Conservation (phyloP, 2,329 filamentous ascomycete species). For the Hymenoscyphus fructigenus region DNA sequence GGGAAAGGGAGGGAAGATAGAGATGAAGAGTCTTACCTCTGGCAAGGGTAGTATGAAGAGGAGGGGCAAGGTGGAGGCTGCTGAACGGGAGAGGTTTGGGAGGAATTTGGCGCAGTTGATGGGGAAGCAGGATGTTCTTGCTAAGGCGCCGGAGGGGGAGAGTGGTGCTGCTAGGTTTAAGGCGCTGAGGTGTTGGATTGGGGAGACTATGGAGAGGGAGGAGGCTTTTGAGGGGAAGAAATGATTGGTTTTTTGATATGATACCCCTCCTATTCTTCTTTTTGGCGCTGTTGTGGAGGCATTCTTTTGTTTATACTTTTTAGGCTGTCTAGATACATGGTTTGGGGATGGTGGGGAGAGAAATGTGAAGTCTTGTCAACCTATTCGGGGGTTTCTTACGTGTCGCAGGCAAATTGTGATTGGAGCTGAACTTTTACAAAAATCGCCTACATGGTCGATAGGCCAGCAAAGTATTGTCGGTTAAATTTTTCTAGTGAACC, state of each 20-base stretch:
- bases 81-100: slow-evolving; percentile 82
- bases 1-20: slow-evolving; percentile 57
- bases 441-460: no score
- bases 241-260: slow-evolving; percentile 4
- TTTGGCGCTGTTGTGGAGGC: background rate
- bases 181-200: slow-evolving; percentile 79
- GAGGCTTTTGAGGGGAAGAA: slow-evolving; percentile 58
- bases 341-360: no score
- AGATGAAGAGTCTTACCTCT: slow-evolving; percentile 71
- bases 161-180: slow-evolving; percentile 66
- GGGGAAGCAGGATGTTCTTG: slow-evolving; percentile 6
- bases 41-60: slow-evolving; percentile 78
- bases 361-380: no score
- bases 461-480: no score
- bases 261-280: background rate
- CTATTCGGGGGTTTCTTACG: no score
- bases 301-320: background rate
- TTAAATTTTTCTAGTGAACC: no score
- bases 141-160: slow-evolving; percentile 12
- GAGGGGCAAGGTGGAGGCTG: slow-evolving; percentile 75
- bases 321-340: no score
- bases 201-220: slow-evolving; percentile 85
- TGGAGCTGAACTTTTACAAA: no score
- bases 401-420: no score
- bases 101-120: slow-evolving; percentile 74